Evolutionary conservation across 148 eudicot species (phyloP), one percentile per base, ranked within the genome.

Genomic region (Chenopodium album): DNA sequence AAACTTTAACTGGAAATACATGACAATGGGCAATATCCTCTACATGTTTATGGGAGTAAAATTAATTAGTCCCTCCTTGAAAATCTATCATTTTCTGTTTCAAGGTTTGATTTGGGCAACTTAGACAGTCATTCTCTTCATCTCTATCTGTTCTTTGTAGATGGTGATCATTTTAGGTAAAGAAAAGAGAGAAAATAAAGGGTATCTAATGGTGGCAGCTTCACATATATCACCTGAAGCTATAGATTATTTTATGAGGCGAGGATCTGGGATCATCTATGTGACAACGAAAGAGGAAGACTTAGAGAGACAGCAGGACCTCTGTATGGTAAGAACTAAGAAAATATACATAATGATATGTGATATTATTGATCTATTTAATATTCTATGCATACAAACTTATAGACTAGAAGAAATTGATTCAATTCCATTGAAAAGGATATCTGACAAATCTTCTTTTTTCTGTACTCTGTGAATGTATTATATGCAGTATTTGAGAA

Each of bases 151-250:
- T 47, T n/a, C 20, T 22, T 82, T 80, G 85, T 86, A 92, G 93
- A 86, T 89, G 88, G 92, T 92, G 56, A 79, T 92, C 26, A 92
- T 89, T 65, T 87, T 92, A 66, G 92, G 85, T 79, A 90, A 89
- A 56, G 93, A 90, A 82, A 88, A 89, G 73, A 80, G 93, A 82
- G 93, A 92, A 86, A 89, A 85, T 84, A 91, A 89, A 85, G 95
- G 90, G 14, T 89, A 87, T 87, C 41, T 90, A 41, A 85, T 90
- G 73, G 87, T 92, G 91, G 93, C 92, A 46, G 95, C 91, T 50
- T 87, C 89, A 1, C 82, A 59, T 80, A 88, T 80, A 34, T 88
- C 93, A 10, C 88, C 95, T n/a, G 93, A 89, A 81, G 90, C 88
- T 64, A 87, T 87, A 86, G 92, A 90, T 47, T 92, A 89, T 81